Conservation (phyloP, 805 yeast species). For the Lachancea sp. region DNA sequence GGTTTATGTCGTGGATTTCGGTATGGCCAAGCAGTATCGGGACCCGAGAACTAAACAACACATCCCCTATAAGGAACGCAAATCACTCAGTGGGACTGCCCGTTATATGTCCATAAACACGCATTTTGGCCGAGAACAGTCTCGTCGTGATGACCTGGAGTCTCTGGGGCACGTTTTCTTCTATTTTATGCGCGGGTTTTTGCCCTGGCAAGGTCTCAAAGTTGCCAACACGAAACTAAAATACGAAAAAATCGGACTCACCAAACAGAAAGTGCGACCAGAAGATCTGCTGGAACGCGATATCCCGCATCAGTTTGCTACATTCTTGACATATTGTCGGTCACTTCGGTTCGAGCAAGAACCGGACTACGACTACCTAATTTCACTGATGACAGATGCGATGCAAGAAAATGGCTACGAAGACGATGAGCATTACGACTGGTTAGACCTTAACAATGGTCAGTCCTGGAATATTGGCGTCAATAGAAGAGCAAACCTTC, state of each 20-base stretch:
- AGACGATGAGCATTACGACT: slow-evolving; percentile 67
- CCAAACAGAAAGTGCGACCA: slow-evolving; percentile 64
- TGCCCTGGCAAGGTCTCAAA: slow-evolving; percentile 88
- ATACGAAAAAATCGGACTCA: slow-evolving; percentile 78
- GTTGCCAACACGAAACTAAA: slow-evolving; percentile 81
- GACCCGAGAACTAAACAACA: slow-evolving; percentile 76
- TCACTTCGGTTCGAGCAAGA: slow-evolving; percentile 68
- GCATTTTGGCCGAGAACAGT: slow-evolving; percentile 80
- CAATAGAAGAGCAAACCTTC: slow-evolving; percentile 72
- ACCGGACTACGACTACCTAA: slow-evolving; percentile 67
- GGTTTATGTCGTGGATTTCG: slow-evolving; percentile 73
- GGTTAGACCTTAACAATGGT: slow-evolving; percentile 76
- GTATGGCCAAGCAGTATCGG: slow-evolving; percentile 81
- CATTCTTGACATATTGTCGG: slow-evolving; percentile 64
- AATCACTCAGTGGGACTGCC: slow-evolving; percentile 78
- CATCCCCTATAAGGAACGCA: slow-evolving; percentile 75
- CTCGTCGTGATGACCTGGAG: slow-evolving; percentile 77
- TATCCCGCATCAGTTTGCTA: slow-evolving; percentile 68
- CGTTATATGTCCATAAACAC: slow-evolving; percentile 85
- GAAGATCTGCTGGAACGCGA: slow-evolving; percentile 52
- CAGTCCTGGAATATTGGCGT: slow-evolving; percentile 74
- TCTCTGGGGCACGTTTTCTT: slow-evolving; percentile 77
- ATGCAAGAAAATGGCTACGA: slow-evolving; percentile 50
- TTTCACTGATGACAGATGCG: slow-evolving; percentile 53
- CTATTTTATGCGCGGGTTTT: slow-evolving; percentile 68